Conservation (phyloP, 495 filamentous ascomycete genomes). For the Penicillium psychrofluorescens region DNA sequence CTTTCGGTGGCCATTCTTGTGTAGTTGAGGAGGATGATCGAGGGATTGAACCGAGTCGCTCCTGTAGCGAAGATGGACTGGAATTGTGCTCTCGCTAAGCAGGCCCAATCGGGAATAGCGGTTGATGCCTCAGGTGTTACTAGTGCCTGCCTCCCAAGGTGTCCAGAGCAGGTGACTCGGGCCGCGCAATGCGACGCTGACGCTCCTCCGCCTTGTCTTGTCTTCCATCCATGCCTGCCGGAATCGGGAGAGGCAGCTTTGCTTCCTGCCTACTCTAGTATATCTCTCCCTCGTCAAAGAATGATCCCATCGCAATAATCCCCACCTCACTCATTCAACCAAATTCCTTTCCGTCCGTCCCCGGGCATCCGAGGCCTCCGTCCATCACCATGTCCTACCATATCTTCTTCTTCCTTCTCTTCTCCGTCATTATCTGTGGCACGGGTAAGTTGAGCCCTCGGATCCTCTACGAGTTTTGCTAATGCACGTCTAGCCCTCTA, state of each 20-base stretch:
- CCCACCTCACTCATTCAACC: neutral
- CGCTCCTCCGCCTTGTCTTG: neutral
- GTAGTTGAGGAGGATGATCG: constrained; percentile 14
- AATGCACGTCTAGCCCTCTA: constrained; percentile 52
- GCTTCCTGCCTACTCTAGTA: neutral
- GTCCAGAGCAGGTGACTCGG: too few species aligned
- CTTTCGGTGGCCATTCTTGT: constrained; percentile 39
- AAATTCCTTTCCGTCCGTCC: neutral
- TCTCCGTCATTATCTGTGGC: constrained; percentile 54
- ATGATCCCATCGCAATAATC: neutral
- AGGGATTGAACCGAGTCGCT: constrained; percentile 1
- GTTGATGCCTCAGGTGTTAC: neutral
- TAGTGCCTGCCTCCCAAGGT: too few species aligned
- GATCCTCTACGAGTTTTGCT: neutral
- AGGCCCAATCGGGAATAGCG: constrained; percentile 33
- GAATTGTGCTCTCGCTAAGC: constrained; percentile 33
- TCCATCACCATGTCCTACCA: constrained; percentile 53
- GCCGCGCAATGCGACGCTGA: constrained; percentile 1
- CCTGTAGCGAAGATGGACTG: too few species aligned
- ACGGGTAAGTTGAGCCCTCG: constrained; percentile 40
- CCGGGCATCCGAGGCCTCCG: neutral
- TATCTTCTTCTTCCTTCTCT: constrained; percentile 66
- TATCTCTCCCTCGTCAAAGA: neutral
- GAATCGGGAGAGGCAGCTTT: too few species aligned
- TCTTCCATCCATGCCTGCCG: too few species aligned